Evolutionary conservation across 371 early-diverging fungal genomes (phyloP).

Genomic region (Rhizopus arrhizus): DNA sequence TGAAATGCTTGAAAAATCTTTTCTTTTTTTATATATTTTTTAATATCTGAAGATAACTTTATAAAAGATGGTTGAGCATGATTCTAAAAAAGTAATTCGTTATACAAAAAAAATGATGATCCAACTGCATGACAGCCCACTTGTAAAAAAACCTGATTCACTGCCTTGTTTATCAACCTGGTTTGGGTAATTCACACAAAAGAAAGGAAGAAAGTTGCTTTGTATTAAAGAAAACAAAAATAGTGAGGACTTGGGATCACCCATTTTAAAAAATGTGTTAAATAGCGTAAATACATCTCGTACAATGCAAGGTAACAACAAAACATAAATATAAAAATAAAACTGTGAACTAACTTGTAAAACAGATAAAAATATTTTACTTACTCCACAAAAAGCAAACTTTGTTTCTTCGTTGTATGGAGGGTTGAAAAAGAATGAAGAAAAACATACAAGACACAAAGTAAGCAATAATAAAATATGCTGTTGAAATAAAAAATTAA

Average conservation of each 20-base stretch:
- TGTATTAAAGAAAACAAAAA: neutral
- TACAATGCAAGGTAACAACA: constrained; percentile 3
- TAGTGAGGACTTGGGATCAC: constrained; percentile 44
- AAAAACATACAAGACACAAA: constrained; percentile 19
- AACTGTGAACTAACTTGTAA: neutral
- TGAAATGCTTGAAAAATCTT: neutral
- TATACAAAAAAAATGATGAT: constrained; percentile 54
- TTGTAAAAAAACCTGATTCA: constrained; percentile 49
- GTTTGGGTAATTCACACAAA: constrained; percentile 48
- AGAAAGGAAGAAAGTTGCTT: neutral
- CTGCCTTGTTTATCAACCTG: constrained; percentile 52
- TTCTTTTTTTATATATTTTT: neutral
- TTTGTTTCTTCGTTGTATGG: constrained; percentile 59
- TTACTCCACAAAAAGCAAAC: constrained; percentile 62
- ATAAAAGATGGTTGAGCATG: constrained; percentile 1
- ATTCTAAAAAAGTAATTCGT: constrained; percentile 31
- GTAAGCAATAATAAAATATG: too few species aligned
- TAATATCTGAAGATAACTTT: neutral
- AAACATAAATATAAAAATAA: constrained; percentile 20
- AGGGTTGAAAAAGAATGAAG: constrained; percentile 55
- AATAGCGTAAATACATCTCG: constrained; percentile 43
- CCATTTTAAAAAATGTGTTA: constrained; percentile 38
- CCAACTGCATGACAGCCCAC: constrained; percentile 51
- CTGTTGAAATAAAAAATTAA: too few species aligned
- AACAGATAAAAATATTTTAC: constrained; percentile 55